Percentiles rank a stretch among this genome's conserved stretches.
Evolutionary conservation across 148 eudicot genomes (phyloP).

Genomic region (Cornus controversa): DNA sequence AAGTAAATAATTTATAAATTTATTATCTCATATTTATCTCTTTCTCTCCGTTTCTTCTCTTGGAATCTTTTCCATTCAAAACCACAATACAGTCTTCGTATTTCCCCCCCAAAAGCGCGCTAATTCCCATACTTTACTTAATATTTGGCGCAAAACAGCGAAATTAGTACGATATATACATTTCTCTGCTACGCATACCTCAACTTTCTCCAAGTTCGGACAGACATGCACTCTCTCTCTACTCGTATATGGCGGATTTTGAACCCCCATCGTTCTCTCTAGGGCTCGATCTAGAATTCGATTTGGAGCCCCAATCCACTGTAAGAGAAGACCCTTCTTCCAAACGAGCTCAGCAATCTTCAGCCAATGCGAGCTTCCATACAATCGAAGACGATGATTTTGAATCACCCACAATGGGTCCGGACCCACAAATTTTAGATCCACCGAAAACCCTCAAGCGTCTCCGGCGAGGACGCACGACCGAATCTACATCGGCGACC

Average conservation of each 20-base stretch:
- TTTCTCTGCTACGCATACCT: neutral
- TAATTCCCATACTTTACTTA: neutral
- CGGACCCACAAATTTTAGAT: conserved; percentile 28
- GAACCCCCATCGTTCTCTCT: conserved; percentile 86
- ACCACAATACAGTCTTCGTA: no score
- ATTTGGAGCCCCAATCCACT: conserved; percentile 29
- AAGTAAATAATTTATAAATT: no score
- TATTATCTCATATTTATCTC: no score
- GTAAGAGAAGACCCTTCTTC: neutral
- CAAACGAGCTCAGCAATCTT: conserved; percentile 18
- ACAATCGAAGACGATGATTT: conserved; percentile 31
- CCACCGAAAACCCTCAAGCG: conserved; percentile 42
- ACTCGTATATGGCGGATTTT: conserved; percentile 50
- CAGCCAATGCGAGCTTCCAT: conserved; percentile 15
- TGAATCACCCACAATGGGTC: conserved; percentile 29
- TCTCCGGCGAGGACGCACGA: conserved; percentile 44
- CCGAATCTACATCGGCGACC: conserved; percentile 14
- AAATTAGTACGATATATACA: neutral
- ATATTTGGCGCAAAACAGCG: conserved; percentile 1
- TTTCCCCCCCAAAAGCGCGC: neutral
- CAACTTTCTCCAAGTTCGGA: neutral
- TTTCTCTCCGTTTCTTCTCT: no score
- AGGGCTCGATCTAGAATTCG: conserved; percentile 70
- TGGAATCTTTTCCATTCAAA: no score
- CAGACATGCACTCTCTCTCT: neutral